Conservation (phyloP, 257 asterid genomes). For the Orobanche coerulescens region DNA sequence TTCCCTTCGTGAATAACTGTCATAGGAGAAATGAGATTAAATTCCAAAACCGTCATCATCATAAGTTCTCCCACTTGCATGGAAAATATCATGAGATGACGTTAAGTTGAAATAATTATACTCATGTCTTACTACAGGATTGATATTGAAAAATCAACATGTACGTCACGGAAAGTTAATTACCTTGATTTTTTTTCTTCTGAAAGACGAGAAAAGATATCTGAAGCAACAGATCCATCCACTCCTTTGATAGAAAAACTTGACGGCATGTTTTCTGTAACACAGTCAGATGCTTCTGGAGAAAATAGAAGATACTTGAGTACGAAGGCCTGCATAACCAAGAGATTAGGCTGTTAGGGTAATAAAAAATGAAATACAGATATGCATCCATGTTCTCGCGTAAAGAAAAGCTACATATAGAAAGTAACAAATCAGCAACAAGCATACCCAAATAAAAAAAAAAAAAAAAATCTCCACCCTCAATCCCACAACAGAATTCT, state of each 20-base stretch:
- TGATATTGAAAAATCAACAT: slow-evolving; percentile 15
- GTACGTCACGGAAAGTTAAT: too few relatives aligned
- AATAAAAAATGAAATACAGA: background rate
- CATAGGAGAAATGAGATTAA: too few relatives aligned
- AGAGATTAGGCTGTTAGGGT: slow-evolving; percentile 22
- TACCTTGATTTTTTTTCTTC: slow-evolving; percentile 77
- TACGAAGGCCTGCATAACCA: slow-evolving; percentile 83
- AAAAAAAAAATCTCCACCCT: background rate
- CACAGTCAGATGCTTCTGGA: slow-evolving; percentile 41
- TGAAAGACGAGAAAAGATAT: slow-evolving; percentile 59
- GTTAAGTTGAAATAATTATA: too few relatives aligned
- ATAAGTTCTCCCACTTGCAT: too few relatives aligned
- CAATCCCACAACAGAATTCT: too few relatives aligned
- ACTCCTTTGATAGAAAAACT: slow-evolving; percentile 29
- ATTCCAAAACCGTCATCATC: too few relatives aligned
- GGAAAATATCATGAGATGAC: too few relatives aligned
- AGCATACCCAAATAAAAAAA: background rate
- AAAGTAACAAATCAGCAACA: background rate
- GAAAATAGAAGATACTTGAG: slow-evolving; percentile 75
- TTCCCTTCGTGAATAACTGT: too few relatives aligned
- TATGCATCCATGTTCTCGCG: too few relatives aligned
- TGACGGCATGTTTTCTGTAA: slow-evolving; percentile 27
- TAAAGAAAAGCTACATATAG: background rate
- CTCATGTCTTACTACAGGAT: too few relatives aligned
- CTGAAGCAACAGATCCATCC: slow-evolving; percentile 47